phyloP scores from a whole-genome alignment of 2,329 filamentous ascomycete species.

The Saccharata proteae region DNA sequence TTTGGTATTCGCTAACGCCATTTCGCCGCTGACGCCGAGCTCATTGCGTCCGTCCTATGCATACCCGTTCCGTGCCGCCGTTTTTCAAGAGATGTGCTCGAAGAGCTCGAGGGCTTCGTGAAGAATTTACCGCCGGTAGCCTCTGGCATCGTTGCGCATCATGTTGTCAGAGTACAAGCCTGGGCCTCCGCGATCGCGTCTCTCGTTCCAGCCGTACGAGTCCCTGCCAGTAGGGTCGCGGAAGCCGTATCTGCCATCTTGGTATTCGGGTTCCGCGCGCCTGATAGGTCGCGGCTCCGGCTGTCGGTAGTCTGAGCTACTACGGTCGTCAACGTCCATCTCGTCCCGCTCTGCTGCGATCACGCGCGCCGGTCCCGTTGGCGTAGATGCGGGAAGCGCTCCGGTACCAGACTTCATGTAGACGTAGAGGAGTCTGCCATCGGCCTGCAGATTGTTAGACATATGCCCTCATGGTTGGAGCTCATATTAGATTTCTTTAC shows the following conservation, averaged over 20 bases:
- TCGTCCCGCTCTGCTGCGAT: conserved; percentile 17
- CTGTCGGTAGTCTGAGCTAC: conserved; percentile 1
- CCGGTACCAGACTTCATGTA: conserved; percentile 52
- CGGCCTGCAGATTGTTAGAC: conserved; percentile 44
- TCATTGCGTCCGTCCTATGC: conserved; percentile 3
- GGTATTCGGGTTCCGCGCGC: conserved; percentile 23
- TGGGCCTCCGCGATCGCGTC: conserved; percentile 2
- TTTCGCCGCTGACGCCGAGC: conserved; percentile 1
- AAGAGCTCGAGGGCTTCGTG: too few relatives aligned
- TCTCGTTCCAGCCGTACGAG: conserved; percentile 6
- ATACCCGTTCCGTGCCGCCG: conserved; percentile 3
- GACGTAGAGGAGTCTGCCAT: conserved; percentile 61
- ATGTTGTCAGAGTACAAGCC: conserved; percentile 8
- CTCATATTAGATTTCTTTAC: conserved; percentile 4
- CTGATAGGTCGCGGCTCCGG: conserved; percentile 16
- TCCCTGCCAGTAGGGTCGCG: conserved; percentile 1
- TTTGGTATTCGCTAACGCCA: conserved; percentile 1
- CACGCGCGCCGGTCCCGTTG: background rate
- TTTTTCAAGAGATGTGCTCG: conserved; percentile 1
- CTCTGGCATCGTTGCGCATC: conserved; percentile 5
- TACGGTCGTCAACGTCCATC: conserved; percentile 32
- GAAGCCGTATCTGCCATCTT: conserved; percentile 34
- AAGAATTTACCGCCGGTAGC: conserved; percentile 7
- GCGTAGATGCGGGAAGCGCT: conserved; percentile 5
- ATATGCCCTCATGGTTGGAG: too few relatives aligned